Evolutionary conservation across 169 alveolate species (phyloP).

Genomic region (Babesia divergens): DNA sequence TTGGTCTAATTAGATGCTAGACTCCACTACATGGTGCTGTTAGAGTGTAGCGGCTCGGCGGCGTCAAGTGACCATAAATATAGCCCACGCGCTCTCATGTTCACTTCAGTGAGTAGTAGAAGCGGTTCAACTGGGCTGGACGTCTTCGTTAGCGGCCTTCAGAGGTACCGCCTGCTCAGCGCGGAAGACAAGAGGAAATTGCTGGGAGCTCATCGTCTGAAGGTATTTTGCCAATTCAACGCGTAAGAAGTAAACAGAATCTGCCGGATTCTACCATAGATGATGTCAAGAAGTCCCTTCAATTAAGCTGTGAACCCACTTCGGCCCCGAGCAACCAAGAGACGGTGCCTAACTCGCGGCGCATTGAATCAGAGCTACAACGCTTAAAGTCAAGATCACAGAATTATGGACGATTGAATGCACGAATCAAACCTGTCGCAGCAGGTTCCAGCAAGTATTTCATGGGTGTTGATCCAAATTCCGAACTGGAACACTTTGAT

Average conservation of each 20-base stretch:
- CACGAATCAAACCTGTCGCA: neutral
- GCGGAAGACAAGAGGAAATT: conserved; percentile 50
- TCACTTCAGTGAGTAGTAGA: too few species aligned
- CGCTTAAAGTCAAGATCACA: neutral
- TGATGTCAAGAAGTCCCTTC: conserved; percentile 22
- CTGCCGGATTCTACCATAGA: neutral
- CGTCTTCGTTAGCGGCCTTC: conserved; percentile 19
- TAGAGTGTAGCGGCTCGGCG: too few species aligned
- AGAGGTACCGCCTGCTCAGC: conserved; percentile 46
- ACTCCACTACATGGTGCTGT: too few species aligned
- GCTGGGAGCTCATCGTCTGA: conserved; percentile 39
- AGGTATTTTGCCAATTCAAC: conserved; percentile 18
- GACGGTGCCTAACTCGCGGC: neutral
- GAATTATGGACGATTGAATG: neutral
- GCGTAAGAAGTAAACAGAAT: neutral
- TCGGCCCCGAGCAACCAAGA: neutral
- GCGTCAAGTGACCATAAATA: too few species aligned
- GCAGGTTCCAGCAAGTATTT: conserved; percentile 29
- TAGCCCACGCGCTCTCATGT: too few species aligned
- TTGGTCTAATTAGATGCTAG: too few species aligned
- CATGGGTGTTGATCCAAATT: conserved; percentile 60
- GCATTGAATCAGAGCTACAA: conserved; percentile 8
- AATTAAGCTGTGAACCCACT: neutral
- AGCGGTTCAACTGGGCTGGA: conserved; percentile 40
- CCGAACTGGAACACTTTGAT: conserved; percentile 43